phyloP scores from a whole-genome alignment of 306 rosid genomes.

The Ceratonia siliqua region DNA sequence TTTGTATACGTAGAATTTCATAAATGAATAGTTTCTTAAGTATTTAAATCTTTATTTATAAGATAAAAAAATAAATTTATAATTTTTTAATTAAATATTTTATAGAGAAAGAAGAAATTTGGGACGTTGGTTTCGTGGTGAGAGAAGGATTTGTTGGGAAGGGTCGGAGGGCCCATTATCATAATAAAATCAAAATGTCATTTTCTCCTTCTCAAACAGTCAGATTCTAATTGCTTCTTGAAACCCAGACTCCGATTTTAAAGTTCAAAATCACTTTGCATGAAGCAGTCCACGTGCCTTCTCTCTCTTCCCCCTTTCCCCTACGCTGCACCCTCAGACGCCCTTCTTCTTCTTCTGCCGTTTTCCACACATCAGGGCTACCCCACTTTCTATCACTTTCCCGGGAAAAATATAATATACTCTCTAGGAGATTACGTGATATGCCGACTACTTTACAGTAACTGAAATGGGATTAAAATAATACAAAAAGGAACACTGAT shows the following conservation, averaged over 20 bases:
- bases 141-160: constrained; percentile 41
- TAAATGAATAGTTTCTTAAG: too few species aligned
- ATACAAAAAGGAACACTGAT: background rate
- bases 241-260: background rate
- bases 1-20: too few species aligned
- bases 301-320: background rate
- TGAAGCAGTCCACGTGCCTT: constrained; percentile 62
- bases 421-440: background rate
- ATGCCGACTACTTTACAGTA: background rate
- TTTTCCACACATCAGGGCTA: background rate
- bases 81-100: too few species aligned
- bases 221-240: too few species aligned
- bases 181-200: background rate
- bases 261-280: constrained; percentile 38
- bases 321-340: background rate
- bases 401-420: constrained; percentile 20
- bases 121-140: background rate
- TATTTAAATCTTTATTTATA: too few species aligned
- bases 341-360: background rate
- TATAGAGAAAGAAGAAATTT: background rate
- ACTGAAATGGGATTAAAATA: background rate
- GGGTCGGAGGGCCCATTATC: constrained; percentile 31
- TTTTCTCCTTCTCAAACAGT: background rate
- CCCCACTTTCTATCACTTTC: constrained; percentile 29
- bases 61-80: too few species aligned